A percentile compares a stretch with the other conserved stretches of the same genome.
phyloP scores from a whole-genome alignment of 1,139 yeast species.

The Wickerhamomyces sp. region DNA sequence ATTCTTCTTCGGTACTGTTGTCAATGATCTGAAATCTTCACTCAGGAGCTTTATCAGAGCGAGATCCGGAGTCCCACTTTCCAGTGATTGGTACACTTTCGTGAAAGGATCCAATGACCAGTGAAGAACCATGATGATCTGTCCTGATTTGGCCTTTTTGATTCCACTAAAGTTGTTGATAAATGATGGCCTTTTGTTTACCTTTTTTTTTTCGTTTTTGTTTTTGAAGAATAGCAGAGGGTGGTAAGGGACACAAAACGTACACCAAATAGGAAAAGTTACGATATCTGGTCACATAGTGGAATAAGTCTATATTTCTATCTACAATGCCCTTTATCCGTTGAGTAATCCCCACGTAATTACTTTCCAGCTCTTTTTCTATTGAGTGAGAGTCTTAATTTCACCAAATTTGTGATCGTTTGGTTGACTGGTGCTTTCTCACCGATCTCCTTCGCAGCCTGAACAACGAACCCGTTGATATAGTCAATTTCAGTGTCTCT shows the following conservation, averaged over 20 bases:
- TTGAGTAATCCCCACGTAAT: not conserved
- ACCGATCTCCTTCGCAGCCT: conserved; percentile 35
- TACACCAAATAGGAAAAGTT: not conserved
- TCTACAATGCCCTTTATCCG: not conserved
- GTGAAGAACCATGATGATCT: conserved; percentile 15
- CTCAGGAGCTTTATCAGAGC: conserved; percentile 30
- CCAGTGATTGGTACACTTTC: conserved; percentile 28
- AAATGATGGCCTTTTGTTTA: conserved; percentile 8
- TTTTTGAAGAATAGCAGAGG: not conserved
- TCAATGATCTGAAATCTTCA: conserved; percentile 45
- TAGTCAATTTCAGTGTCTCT: conserved; percentile 71
- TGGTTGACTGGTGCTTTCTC: conserved; percentile 26
- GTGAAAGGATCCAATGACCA: conserved; percentile 31
- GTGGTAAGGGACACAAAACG: not conserved
- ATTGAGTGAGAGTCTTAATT: conserved; percentile 24
- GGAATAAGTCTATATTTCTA: not conserved
- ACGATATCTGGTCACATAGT: not conserved
- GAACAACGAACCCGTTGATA: conserved; percentile 69
- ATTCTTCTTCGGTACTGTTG: conserved; percentile 48
- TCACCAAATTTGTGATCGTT: conserved; percentile 29
- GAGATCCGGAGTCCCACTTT: conserved; percentile 28
- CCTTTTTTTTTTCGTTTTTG: conserved; percentile 7
- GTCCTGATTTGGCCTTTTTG: not conserved
- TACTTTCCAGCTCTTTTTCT: conserved; percentile 9
- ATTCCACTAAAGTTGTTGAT: not conserved